These are phyloP conservation scores for Funneliformis geosporum DNA, from an alignment of 192 early-diverging fungal genomes.

Conservation along the genomic window DNA sequence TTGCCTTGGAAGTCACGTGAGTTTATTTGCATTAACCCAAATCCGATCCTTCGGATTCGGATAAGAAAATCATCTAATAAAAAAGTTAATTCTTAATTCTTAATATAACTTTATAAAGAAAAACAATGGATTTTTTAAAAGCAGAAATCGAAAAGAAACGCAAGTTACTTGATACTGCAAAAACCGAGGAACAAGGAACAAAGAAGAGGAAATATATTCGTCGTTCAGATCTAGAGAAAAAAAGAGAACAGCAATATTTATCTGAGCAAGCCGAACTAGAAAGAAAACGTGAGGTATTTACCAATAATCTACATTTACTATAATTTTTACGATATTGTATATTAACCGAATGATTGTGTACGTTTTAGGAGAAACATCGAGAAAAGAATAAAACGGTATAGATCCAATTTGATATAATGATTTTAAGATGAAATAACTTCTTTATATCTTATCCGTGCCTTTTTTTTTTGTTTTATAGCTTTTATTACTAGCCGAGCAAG, in stretches of 20 bases:
- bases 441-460: background rate
- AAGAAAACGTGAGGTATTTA: constrained; percentile 46
- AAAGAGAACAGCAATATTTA: constrained; percentile 60
- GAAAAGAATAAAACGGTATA: constrained; percentile 34
- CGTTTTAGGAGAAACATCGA: constrained; percentile 21
- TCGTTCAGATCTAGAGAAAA: constrained; percentile 75
- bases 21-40: too few species aligned
- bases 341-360: background rate
- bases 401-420: background rate
- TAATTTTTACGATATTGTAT: background rate
- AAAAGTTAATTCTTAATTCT: too few species aligned
- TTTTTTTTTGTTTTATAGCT: background rate
- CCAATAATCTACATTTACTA: background rate
- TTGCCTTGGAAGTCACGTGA: too few species aligned
- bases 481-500: constrained; percentile 26
- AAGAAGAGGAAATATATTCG: constrained; percentile 80
- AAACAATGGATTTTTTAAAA: constrained; percentile 65
- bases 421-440: background rate
- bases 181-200: constrained; percentile 26
- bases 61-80: too few species aligned
- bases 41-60: too few species aligned
- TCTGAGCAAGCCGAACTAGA: constrained; percentile 52
- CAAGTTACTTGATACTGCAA: constrained; percentile 50
- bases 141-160: constrained; percentile 77
- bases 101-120: too few species aligned